Evolutionary conservation across 2,329 filamentous ascomycete species (phyloP), one percentile per base, ranked within the genome.

Genomic region (Cladosporium sp.): DNA sequence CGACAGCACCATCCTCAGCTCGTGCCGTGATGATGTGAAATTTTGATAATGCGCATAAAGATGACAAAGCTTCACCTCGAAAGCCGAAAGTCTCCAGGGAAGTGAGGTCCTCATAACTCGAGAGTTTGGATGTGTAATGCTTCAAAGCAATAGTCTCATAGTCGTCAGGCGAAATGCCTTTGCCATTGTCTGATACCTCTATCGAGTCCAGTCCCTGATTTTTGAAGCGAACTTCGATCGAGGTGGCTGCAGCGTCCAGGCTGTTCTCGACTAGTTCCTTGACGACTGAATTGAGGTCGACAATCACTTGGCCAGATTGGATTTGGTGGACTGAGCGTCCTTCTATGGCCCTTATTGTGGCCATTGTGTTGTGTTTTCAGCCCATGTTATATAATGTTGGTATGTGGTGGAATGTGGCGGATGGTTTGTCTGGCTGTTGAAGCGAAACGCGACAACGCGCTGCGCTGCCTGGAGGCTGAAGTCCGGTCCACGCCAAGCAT

Each of bases 261-360:
- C 89, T 89, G 68, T 99, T 99, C 69, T 99, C 93, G 32, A 97
- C 88, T 12, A 99, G 76, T 71, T 99, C 93, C 69, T 99, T 99
- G 45, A 90, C 92, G 20, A 97, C 93, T 1, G 93, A 97, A 68
- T 88, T 93, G 47, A 99, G 77, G 71, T 97, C 95, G 58, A 96
- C 87, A 61, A 99, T 99, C 63, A 99, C 93, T 70, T 99, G 93
- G 7, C 93, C 93, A 4, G 93, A 97, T 71, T 99, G 93, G 61
- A 99, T 97, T 74, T 95, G 90, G 70, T 99, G 93, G 59, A 95
- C 90, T 59, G 90, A 91, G 62, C 84, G 85, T 64, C 84, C 84
- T 73, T 97, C 91, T 63, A 99, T 97, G 69, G 90, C 82, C 76
- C 95, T 96, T 73, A 99, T 96, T 40, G 87, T 89, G 63, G 89